phyloP scores from a whole-genome alignment of 2,329 filamentous ascomycete genomes.

The Epicoccum nigrum region DNA sequence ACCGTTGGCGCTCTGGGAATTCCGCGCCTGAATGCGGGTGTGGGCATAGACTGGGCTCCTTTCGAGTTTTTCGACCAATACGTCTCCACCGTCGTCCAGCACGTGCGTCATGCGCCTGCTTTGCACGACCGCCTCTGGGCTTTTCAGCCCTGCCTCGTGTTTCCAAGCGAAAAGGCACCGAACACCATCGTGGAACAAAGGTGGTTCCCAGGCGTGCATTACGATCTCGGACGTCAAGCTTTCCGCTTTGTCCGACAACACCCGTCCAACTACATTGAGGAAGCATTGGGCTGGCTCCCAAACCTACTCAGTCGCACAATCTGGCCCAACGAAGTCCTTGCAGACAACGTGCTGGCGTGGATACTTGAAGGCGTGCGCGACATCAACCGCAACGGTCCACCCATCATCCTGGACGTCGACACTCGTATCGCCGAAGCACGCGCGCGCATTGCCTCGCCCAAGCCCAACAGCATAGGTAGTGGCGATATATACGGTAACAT shows the following conservation, averaged over 20 bases:
- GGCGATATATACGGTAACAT: slow-evolving; percentile 44
- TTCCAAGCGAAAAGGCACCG: slow-evolving; percentile 16
- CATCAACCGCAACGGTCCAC: slow-evolving; percentile 14
- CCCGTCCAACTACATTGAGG: slow-evolving; percentile 38
- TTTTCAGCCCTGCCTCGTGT: slow-evolving; percentile 42
- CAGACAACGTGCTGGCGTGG: slow-evolving; percentile 41
- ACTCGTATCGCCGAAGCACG: slow-evolving; percentile 22
- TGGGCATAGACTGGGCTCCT: slow-evolving; percentile 45
- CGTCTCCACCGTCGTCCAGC: slow-evolving; percentile 39
- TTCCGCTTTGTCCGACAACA: slow-evolving; percentile 43
- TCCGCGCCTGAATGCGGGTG: slow-evolving; percentile 42
- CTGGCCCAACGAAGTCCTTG: slow-evolving; percentile 42
- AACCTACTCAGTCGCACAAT: slow-evolving; percentile 36
- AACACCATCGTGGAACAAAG: slow-evolving; percentile 31
- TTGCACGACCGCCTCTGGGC: slow-evolving; percentile 45
- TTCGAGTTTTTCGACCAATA: slow-evolving; percentile 47
- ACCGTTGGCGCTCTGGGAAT: slow-evolving; percentile 46
- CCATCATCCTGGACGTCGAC: slow-evolving; percentile 28
- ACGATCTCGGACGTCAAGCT: slow-evolving; percentile 44
- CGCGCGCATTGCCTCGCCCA: slow-evolving; percentile 19
- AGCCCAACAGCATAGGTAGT: slow-evolving; percentile 27
- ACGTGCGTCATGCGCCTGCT: slow-evolving; percentile 41
- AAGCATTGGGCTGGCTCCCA: slow-evolving; percentile 34
- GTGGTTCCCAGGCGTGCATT: slow-evolving; percentile 49
- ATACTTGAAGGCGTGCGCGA: slow-evolving; percentile 35